These are phyloP conservation scores for Syzygium oleosum DNA, from an alignment of 345 rosid genomes.

Conservation along the genomic window DNA sequence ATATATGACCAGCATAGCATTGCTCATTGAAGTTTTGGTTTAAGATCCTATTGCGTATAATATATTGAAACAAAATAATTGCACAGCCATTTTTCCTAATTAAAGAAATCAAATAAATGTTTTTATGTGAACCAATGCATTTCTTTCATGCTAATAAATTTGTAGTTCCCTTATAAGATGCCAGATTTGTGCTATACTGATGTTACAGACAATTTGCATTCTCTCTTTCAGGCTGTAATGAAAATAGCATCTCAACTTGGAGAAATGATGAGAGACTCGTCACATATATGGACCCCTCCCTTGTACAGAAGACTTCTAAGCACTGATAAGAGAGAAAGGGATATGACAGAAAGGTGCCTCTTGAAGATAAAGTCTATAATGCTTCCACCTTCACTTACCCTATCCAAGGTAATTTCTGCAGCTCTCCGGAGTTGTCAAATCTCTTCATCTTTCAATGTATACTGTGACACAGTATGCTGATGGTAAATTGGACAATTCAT, in stretches of 20 bases:
- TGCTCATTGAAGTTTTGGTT: neutral
- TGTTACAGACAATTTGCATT: neutral
- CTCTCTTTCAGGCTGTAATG: constrained; percentile 29
- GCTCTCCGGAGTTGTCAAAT: neutral
- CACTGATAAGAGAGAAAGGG: constrained; percentile 45
- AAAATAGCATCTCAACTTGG: constrained; percentile 29
- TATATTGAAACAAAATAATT: neutral
- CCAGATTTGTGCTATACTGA: neutral
- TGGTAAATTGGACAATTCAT: neutral
- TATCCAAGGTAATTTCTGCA: constrained; percentile 29
- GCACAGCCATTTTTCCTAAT: neutral
- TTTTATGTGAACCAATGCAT: neutral
- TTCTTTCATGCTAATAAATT: neutral
- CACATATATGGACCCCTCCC: constrained; percentile 46
- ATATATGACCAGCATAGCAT: neutral
- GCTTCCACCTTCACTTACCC: constrained; percentile 33
- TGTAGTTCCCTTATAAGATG: neutral
- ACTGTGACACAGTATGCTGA: neutral
- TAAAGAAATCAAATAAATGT: neutral
- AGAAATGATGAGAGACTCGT: constrained; percentile 38
- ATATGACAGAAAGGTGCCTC: constrained; percentile 41
- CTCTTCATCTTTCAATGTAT: neutral
- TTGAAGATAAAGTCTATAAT: constrained; percentile 28
- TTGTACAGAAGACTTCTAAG: constrained; percentile 48
- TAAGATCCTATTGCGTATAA: neutral